Conservation (phyloP, 495 filamentous ascomycete species). For the Penicillium cinerascens region DNA sequence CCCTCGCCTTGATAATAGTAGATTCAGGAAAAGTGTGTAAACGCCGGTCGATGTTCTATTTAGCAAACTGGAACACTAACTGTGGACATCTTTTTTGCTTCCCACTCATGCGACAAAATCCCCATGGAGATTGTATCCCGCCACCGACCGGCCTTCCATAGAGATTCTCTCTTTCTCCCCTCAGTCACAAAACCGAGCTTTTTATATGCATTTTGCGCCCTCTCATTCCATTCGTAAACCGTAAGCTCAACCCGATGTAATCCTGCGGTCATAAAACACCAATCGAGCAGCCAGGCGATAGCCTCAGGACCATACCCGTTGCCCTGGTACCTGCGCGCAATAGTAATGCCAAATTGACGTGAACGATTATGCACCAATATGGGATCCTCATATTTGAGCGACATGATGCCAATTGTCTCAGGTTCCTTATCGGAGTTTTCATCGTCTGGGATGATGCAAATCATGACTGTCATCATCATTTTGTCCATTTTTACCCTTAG, state of each 20-base stretch:
- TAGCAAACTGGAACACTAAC: no score
- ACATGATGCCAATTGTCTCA: not conserved
- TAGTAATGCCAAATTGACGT: not conserved
- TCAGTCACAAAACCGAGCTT: not conserved
- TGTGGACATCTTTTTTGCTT: not conserved
- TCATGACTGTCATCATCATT: not conserved
- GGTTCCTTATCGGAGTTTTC: slow-evolving; percentile 4
- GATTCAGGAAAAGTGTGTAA: no score
- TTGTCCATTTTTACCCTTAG: not conserved
- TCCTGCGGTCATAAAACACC: slow-evolving; percentile 1
- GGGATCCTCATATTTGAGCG: not conserved
- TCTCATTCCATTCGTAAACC: slow-evolving; percentile 1
- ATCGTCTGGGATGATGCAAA: slow-evolving; percentile 12
- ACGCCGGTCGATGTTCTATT: no score
- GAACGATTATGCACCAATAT: not conserved
- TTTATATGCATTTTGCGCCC: not conserved
- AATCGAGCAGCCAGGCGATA: slow-evolving; percentile 1
- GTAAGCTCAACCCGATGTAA: slow-evolving; percentile 1
- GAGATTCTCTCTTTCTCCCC: not conserved
- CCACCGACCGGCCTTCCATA: not conserved
- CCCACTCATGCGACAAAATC: slow-evolving; percentile 1
- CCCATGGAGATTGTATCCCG: slow-evolving; percentile 1
- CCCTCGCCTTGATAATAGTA: no score
- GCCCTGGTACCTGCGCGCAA: not conserved
- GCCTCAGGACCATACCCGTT: slow-evolving; percentile 1